Percentiles rank a stretch among this genome's conserved stretches.
These are phyloP conservation scores for Diospyros lotus DNA, from an alignment of 148 eudicot genomes.

Conservation along the genomic window DNA sequence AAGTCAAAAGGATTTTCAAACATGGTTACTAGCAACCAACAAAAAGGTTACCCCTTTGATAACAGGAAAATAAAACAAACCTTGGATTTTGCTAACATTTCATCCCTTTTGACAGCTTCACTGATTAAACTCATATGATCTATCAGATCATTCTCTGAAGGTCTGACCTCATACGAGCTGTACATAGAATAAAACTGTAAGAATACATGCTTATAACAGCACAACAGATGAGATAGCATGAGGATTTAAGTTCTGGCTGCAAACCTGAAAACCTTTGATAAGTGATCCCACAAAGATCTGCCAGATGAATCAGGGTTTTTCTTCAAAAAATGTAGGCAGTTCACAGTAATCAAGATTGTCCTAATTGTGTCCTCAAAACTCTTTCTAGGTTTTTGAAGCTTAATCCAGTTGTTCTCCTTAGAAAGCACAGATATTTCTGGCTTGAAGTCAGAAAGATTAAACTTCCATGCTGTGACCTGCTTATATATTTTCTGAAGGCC, in stretches of 20 bases:
- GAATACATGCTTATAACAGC: neutral
- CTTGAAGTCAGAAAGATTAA: conserved; percentile 42
- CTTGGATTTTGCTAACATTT: conserved; percentile 57
- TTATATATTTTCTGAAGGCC: conserved; percentile 58
- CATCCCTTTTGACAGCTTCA: conserved; percentile 58
- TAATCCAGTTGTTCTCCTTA: conserved; percentile 64
- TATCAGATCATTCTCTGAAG: conserved; percentile 60
- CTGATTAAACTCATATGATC: conserved; percentile 48
- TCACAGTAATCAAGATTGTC: conserved; percentile 56
- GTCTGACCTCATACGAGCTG: conserved; percentile 55
- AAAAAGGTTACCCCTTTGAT: neutral
- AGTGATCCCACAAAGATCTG: conserved; percentile 55
- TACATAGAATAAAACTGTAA: conserved; percentile 14
- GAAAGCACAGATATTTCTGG: conserved; percentile 69
- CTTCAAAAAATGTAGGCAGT: conserved; percentile 43
- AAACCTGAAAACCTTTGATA: conserved; percentile 64
- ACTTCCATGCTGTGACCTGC: conserved; percentile 78
- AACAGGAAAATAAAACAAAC: conserved; percentile 26
- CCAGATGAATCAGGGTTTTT: conserved; percentile 40
- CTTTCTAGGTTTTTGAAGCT: conserved; percentile 64
- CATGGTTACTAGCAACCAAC: neutral
- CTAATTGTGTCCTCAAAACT: conserved; percentile 49
- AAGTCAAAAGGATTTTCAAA: neutral
- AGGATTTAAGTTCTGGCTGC: neutral
- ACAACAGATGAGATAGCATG: neutral